Percentiles rank a stretch among this genome's conserved stretches.
Conservation (phyloP, 352 stramenopile species). For the Globisporangium lucens region DNA sequence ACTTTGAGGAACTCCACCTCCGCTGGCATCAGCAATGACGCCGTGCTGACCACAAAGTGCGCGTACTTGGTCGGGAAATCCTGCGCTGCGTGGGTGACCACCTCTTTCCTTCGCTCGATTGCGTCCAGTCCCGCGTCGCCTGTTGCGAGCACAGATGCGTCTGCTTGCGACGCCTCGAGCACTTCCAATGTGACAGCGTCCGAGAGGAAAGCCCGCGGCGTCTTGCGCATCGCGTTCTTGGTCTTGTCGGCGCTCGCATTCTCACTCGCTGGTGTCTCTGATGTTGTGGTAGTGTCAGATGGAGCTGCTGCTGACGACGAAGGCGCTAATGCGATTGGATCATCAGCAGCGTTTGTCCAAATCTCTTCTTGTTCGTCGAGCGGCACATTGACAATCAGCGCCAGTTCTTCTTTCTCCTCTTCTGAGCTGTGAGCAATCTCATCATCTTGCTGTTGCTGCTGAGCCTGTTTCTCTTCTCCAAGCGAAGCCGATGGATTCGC, state of each 20-base stretch:
- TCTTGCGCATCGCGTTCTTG: constrained; percentile 30
- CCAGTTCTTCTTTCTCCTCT: constrained; percentile 8
- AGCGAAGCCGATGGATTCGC: not conserved
- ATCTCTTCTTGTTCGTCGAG: not conserved
- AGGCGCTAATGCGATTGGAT: not conserved
- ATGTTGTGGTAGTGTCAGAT: no score
- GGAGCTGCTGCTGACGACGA: not conserved
- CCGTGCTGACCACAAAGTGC: constrained; percentile 70
- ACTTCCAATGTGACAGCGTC: constrained; percentile 37
- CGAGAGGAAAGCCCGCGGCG: constrained; percentile 23
- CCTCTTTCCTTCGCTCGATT: constrained; percentile 37
- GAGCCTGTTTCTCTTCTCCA: not conserved
- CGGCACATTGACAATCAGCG: not conserved
- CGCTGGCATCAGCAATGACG: constrained; percentile 55
- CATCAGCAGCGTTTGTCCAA: not conserved
- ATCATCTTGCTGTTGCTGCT: not conserved
- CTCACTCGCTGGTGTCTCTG: not conserved
- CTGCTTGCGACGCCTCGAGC: constrained; percentile 29
- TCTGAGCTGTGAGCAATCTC: not conserved
- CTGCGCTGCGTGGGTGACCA: constrained; percentile 31
- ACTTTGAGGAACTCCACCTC: constrained; percentile 70
- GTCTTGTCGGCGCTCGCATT: constrained; percentile 19
- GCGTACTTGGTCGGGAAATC: constrained; percentile 77
- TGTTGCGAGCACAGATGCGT: constrained; percentile 31
- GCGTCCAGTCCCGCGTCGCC: constrained; percentile 27